Evolutionary conservation across 495 filamentous ascomycete genomes (phyloP).

Genomic region (Neurospora tetrasperma): DNA sequence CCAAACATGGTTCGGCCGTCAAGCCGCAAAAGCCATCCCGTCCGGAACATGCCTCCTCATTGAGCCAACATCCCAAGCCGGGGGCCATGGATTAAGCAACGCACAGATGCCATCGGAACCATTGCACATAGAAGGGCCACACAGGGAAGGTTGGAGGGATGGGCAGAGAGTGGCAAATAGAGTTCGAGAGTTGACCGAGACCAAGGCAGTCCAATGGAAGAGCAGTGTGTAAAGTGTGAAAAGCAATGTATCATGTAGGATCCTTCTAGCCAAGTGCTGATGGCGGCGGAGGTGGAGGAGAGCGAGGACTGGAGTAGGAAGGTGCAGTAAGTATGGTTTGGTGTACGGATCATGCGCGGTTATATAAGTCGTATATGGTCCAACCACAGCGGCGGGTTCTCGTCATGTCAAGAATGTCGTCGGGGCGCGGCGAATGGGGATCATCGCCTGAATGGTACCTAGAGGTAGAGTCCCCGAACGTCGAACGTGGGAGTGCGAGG

Average conservation of each 20-base stretch:
- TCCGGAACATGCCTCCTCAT: background rate
- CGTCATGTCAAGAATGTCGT: background rate
- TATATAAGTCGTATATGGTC: background rate
- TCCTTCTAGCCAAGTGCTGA: background rate
- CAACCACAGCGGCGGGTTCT: background rate
- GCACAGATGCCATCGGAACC: background rate
- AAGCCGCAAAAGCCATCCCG: background rate
- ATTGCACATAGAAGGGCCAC: background rate
- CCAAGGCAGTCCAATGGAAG: background rate
- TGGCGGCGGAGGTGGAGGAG: background rate
- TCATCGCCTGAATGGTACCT: background rate
- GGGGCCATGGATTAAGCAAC: background rate
- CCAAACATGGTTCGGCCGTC: background rate
- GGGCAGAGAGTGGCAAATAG: background rate
- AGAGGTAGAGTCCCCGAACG: background rate
- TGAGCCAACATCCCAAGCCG: background rate
- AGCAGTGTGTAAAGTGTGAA: background rate
- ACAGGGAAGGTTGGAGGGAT: background rate
- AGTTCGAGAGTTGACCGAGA: background rate
- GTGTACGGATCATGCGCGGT: background rate
- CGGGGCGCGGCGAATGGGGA: background rate
- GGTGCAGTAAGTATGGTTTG: background rate
- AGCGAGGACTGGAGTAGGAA: background rate
- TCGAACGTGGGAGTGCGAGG: background rate
- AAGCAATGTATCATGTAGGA: background rate